phyloP scores from a whole-genome alignment of 495 filamentous ascomycete species.

The Talaromyces liani region DNA sequence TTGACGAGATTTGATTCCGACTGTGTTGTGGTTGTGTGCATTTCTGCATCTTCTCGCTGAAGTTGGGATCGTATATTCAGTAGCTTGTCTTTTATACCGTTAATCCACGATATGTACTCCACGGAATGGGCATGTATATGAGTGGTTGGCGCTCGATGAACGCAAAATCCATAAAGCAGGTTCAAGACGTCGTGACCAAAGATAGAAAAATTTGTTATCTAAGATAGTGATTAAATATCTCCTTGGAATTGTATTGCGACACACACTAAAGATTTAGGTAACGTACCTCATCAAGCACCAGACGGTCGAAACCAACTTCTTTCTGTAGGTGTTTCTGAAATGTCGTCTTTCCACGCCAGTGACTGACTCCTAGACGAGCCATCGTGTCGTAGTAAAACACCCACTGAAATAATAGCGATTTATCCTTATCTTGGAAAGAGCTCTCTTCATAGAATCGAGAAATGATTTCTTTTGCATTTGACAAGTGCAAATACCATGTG shows the following conservation, averaged over 20 bases:
- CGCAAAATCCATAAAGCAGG: background rate
- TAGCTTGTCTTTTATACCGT: background rate
- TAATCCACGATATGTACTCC: background rate
- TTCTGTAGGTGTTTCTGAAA: background rate
- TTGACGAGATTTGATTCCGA: background rate
- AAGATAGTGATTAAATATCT: background rate
- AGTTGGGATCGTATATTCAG: background rate
- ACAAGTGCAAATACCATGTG: background rate
- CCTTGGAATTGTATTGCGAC: background rate
- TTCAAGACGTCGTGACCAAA: background rate
- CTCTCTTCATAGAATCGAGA: background rate
- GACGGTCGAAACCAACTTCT: background rate
- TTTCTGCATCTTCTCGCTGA: background rate
- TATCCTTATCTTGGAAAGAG: background rate
- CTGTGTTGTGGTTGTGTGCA: background rate
- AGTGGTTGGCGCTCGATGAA: background rate
- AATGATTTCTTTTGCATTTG: background rate
- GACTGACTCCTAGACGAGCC: background rate
- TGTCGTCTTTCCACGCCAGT: background rate
- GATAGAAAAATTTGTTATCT: background rate
- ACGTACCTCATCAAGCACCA: background rate
- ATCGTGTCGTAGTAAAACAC: slow-evolving; percentile 1
- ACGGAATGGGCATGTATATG: background rate
- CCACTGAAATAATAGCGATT: slow-evolving; percentile 1
- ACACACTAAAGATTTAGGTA: too few relatives aligned